Evolutionary conservation across 306 rosid genomes (phyloP), one percentile per base, ranked within the genome.

Genomic region (Rosa lucieae): DNA sequence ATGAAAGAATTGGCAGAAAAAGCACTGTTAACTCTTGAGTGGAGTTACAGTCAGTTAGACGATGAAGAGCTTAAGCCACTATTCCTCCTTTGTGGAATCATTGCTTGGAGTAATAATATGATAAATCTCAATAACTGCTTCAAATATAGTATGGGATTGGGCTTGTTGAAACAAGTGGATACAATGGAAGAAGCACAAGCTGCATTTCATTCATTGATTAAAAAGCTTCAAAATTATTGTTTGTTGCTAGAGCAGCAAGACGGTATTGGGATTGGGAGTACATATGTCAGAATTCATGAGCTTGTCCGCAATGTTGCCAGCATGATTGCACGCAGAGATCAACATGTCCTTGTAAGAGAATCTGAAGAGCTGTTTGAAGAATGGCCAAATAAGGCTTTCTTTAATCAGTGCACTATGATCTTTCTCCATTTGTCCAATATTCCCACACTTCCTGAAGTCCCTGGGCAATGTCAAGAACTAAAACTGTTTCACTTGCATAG

Each of bases 231-330:
- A 43, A 8, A 56, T 37, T 75, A 46, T 42, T 53, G 79, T 39
- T 44, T 83, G 18, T 62, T 83, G 65, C 66, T 6, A 8, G 62
- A 20, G n/a, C n/a, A n/a, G n/a, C n/a, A n/a, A n/a, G n/a, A n/a
- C n/a, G n/a, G n/a, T n/a, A n/a, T n/a, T n/a, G n/a, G n/a, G n/a
- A n/a, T n/a, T n/a, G n/a, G n/a, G n/a, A n/a, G n/a, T n/a, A n/a
- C n/a, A n/a, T n/a, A n/a, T n/a, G n/a, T n/a, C 42, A 70, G 18
- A 75, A 83, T 83, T 74, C 86, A 79, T 9, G 83, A 83, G 12
- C 70, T 83, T 13, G 55, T 79, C 23, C 70, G 72, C 12, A 80
- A 76, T 17, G 18, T 67, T 13, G 86, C 83, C 9, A 53, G 20
- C 4, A 1, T 5, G 53, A 61, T 79, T 70, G 75, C 83, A 32